A percentile compares a stretch with the other conserved stretches of the same genome.
Evolutionary conservation across 2,329 filamentous ascomycete genomes (phyloP).

Genomic region (Cephalotrichum gorgonifer): DNA sequence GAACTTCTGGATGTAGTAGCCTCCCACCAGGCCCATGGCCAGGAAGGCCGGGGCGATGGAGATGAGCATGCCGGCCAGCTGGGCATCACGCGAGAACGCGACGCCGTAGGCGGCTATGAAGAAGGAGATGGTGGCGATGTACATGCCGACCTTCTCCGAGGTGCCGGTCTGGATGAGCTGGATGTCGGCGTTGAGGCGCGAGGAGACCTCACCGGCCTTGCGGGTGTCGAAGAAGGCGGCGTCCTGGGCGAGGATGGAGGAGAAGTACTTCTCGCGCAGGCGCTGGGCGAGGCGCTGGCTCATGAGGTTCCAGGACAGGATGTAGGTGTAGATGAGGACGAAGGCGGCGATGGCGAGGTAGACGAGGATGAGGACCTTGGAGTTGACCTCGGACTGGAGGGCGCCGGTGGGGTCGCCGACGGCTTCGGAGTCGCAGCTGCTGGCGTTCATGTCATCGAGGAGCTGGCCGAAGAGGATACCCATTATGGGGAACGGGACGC

Average conservation of each 20-base stretch:
- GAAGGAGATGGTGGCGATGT: conserved; percentile 51
- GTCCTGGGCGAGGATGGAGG: conserved; percentile 48
- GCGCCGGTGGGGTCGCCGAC: conserved; percentile 15
- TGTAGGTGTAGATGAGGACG: conserved; percentile 52
- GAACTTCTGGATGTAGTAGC: conserved; percentile 42
- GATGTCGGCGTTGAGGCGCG: conserved; percentile 55
- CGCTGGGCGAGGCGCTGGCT: conserved; percentile 54
- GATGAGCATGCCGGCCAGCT: conserved; percentile 53
- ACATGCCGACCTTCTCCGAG: conserved; percentile 60
- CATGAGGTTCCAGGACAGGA: conserved; percentile 53
- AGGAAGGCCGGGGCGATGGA: conserved; percentile 54
- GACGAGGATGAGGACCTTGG: conserved; percentile 50
- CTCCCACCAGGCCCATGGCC: conserved; percentile 45
- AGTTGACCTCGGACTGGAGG: conserved; percentile 33
- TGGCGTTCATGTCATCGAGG: conserved; percentile 48
- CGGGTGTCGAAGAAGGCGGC: conserved; percentile 54
- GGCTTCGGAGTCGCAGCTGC: conserved; percentile 33
- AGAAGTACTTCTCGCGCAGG: conserved; percentile 50
- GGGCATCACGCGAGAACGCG: conserved; percentile 53
- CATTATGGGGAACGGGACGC: conserved; percentile 52
- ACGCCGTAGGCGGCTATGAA: conserved; percentile 59
- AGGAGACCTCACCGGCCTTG: conserved; percentile 51
- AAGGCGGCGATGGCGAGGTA: conserved; percentile 56
- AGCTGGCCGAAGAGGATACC: conserved; percentile 55
- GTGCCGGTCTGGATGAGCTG: conserved; percentile 57